Evolutionary conservation across 371 early-diverging fungal species (phyloP), one percentile per base, ranked within the genome.

Genomic region (Mortierella sp.): DNA sequence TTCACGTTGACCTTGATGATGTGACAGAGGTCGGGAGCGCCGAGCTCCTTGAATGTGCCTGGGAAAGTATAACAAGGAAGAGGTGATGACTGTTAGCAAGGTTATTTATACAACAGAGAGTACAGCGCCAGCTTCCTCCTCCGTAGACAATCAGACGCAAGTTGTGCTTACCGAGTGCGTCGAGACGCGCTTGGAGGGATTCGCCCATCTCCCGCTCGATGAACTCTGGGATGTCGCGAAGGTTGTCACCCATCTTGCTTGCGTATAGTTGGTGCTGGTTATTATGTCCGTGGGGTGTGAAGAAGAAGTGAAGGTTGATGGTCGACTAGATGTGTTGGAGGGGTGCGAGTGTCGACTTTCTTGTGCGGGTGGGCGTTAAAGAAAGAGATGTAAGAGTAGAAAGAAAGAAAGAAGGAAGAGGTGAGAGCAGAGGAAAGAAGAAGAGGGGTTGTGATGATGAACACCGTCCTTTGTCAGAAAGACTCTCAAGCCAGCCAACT

Each of bases 1-100:
- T 96, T 97, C 3, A 93, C 90, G 81, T 97, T 96, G 41, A 92
- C 89, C 90, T 99, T 99, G 65, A 96, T 94, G 74, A 99, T 93
- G 87, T 98, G 98, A 82, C 97, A 96, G 38, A 99, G 93, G 85
- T 99, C 99, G n/a, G 98, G 98, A 55, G 99, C 98, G 6, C 99
- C 99, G 32, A 99, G 91, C 84, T 98, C 97, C 65, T 97, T 94
- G 87, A 96, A 97, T 41, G 84, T 83, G 38, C 80, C 84, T 83
- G 43, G 43, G 54, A 51, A 49, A 60, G 29, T n/a, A 38, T 18
- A 21, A 27, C 24, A 54, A 43, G 18, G 27, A 18, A 65, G 29
- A 8, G 21, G 21, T 38, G 74, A 60, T 44, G 10, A 55, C 51
- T 51, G 51, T 51, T 51, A 51, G 51, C 51, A 5, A 18, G 21